Evolutionary conservation across 2,329 filamentous ascomycete species (phyloP), one percentile per base, ranked within the genome.

Genomic region (Alternaria alternata): DNA sequence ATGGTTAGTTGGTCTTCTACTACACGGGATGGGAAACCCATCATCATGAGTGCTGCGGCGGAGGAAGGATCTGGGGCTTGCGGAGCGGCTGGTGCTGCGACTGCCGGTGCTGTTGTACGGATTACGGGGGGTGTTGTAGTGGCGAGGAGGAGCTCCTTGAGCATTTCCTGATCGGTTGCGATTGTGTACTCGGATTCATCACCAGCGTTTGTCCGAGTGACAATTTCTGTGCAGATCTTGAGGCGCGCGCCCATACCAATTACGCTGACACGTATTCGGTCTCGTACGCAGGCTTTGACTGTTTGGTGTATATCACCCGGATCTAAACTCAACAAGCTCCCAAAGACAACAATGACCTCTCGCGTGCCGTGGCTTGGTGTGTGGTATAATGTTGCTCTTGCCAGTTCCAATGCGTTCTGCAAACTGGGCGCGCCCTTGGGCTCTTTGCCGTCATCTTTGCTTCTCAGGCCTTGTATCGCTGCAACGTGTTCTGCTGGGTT

Each of bases 401-500:
- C 93, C 91, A 99, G 96, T 79, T 99, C 94, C 51, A 99, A 85
- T 4, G 94, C 94, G 78, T 99, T 99, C 79, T 99, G 95, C 64
- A 99, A 78, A 78, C 80, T 82, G 1, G 83, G 82, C 39, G 81
- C 81, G 22, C 83, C 83, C 62, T 83, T 83, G 0, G 82, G 82
- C 58, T 84, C 83, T 26, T 79, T 81, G 86, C 14, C 91, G 87
- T 73, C 94, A 88, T 72, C 87, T 82, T 71, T 88, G 80, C 65
- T 72, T 9, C 86, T 86, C 67, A 94, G 83, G 1, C 82, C 85
- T 73, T 90, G 86, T 60, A 99, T 85, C 53, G 89, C 89, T 65
- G 90, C 87, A 57, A 97, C 87, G 77, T 98, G 95, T 62, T 96
- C 92, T 8, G 89, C 89, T 3, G 94, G 93, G 74, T 97, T 97